Evolutionary conservation across 2,329 filamentous ascomycete genomes (phyloP).

Genomic region (Sporothrix schenckii): DNA sequence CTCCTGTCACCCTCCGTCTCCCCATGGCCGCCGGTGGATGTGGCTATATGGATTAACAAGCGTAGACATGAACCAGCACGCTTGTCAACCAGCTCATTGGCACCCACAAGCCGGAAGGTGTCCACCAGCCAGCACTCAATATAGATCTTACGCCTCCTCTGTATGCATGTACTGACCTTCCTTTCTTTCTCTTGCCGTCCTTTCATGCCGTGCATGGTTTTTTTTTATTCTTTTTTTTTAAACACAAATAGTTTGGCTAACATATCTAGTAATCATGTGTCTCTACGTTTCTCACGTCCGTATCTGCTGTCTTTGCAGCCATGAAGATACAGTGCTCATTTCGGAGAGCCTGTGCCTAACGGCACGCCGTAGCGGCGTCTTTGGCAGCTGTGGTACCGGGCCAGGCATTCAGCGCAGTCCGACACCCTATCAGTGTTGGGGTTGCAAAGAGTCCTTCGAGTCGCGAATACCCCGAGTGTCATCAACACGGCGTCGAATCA

Average conservation of each 20-base stretch:
- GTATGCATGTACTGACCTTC: background rate
- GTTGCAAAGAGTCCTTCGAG: constrained; percentile 43
- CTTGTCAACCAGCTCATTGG: constrained; percentile 8
- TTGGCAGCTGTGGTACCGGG: constrained; percentile 47
- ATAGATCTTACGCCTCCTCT: background rate
- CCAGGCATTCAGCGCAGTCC: constrained; percentile 41
- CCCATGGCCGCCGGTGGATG: background rate
- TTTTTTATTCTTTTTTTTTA: too few relatives aligned
- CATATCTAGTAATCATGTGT: constrained; percentile 42
- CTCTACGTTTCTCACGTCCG: constrained; percentile 47
- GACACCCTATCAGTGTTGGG: constrained; percentile 46
- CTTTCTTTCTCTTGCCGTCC: background rate
- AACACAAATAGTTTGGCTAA: background rate
- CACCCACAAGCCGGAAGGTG: background rate
- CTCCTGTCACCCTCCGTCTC: background rate
- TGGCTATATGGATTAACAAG: background rate
- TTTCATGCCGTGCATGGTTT: background rate
- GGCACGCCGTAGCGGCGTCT: constrained; percentile 43
- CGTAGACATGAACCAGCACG: background rate
- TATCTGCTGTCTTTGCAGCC: constrained; percentile 44
- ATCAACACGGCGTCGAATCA: constrained; percentile 26
- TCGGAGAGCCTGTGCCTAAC: constrained; percentile 46
- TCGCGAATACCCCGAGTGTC: background rate
- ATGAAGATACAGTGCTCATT: constrained; percentile 48
- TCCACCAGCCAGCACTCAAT: background rate